phyloP scores from a whole-genome alignment of 2,329 filamentous ascomycete species.

The Coniochaeta ligniaria region DNA sequence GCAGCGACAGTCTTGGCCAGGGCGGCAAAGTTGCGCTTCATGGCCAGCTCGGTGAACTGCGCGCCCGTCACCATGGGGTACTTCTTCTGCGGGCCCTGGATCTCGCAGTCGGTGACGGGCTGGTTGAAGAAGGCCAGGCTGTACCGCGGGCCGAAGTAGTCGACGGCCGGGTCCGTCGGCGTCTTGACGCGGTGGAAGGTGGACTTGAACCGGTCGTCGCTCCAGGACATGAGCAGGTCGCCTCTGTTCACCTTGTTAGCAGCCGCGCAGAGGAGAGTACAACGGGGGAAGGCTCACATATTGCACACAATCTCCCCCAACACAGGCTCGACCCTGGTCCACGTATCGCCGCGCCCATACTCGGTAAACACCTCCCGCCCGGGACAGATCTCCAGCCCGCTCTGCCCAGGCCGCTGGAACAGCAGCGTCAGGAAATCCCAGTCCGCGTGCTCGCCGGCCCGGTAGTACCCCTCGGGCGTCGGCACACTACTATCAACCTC shows the following conservation, averaged over 20 bases:
- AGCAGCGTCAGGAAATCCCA: conserved; percentile 42
- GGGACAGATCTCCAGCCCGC: conserved; percentile 57
- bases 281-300: conserved; percentile 29
- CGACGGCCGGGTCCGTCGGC: conserved; percentile 40
- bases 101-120: conserved; percentile 47
- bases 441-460: conserved; percentile 42
- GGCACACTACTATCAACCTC: conserved; percentile 28
- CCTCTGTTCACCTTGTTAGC: conserved; percentile 26
- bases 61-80: conserved; percentile 53
- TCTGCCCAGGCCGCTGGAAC: conserved; percentile 54
- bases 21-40: conserved; percentile 15
- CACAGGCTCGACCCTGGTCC: conserved; percentile 54
- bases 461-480: conserved; percentile 39
- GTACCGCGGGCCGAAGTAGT: conserved; percentile 53
- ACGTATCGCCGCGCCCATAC: conserved; percentile 51
- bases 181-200: conserved; percentile 60
- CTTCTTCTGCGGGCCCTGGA: conserved; percentile 55
- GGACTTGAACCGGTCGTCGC: conserved; percentile 60
- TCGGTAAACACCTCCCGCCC: conserved; percentile 52
- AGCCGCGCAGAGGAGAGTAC: neutral
- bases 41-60: conserved; percentile 41
- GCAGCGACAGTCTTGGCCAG: conserved; percentile 5
- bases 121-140: conserved; percentile 63
- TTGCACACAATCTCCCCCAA: conserved; percentile 54
- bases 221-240: conserved; percentile 60